Evolutionary conservation across 441 rosid genomes (phyloP).

Genomic region (Geranium incanum): DNA sequence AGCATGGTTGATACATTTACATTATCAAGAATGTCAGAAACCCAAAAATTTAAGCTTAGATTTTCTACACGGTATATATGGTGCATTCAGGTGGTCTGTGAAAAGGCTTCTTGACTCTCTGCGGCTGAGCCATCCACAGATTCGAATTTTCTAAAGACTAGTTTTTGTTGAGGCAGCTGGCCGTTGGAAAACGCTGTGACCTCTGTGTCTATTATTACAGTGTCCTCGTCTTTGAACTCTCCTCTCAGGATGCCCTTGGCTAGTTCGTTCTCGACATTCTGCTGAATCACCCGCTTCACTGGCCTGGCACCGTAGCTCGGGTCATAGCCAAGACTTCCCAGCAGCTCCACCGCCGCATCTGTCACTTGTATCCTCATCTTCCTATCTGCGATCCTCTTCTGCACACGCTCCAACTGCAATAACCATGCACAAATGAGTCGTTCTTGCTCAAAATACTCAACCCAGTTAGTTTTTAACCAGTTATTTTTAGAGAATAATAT

Average conservation of each 20-base stretch:
- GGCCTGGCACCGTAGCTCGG: conserved; percentile 98
- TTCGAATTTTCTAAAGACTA: conserved; percentile 50
- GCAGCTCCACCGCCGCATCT: conserved; percentile 68
- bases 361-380: conserved; percentile 68
- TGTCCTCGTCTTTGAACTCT: conserved; percentile 77
- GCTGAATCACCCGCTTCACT: conserved; percentile 92
- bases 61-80: not conserved
- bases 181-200: conserved; percentile 59
- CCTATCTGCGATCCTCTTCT: conserved; percentile 74
- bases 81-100: conserved; percentile 23
- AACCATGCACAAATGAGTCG: conserved; percentile 13
- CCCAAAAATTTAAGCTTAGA: not conserved
- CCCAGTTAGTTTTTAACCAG: no score
- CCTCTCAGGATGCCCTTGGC: conserved; percentile 95
- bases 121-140: conserved; percentile 27
- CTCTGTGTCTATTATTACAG: conserved; percentile 58
- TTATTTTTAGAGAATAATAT: no score
- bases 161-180: conserved; percentile 76
- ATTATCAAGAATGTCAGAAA: not conserved
- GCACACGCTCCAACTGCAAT: conserved; percentile 82
- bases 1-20: not conserved
- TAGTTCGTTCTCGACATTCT: conserved; percentile 80
- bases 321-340: conserved; percentile 84
- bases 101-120: conserved; percentile 31
- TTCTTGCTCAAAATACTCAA: no score